phyloP scores from a whole-genome alignment of 148 eudicot species.

The Linanthus parryae region DNA sequence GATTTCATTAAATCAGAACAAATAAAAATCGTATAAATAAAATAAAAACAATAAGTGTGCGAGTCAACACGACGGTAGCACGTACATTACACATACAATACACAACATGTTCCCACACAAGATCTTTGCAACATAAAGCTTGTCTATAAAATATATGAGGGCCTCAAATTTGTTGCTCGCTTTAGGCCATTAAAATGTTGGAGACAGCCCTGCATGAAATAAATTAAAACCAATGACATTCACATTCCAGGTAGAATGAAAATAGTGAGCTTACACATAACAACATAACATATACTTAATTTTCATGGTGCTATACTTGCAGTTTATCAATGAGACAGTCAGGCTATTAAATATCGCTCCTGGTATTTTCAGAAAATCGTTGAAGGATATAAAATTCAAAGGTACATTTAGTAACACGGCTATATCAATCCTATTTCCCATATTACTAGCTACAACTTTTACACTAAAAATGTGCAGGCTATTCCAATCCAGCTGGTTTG shows the following conservation, averaged over 20 bases:
- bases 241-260: conserved; percentile 74
- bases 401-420: conserved; percentile 27
- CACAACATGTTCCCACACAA: too few relatives aligned
- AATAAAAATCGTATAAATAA: too few relatives aligned
- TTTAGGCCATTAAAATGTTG: too few relatives aligned
- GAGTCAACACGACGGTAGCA: too few relatives aligned
- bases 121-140: too few relatives aligned
- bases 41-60: too few relatives aligned
- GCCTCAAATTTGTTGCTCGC: too few relatives aligned
- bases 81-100: too few relatives aligned
- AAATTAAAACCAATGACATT: conserved; percentile 86
- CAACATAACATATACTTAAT: neutral
- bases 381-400: conserved; percentile 53
- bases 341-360: conserved; percentile 91
- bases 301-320: conserved; percentile 18
- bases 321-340: conserved; percentile 92
- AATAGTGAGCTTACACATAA: neutral
- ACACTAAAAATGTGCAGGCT: conserved; percentile 34
- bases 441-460: neutral
- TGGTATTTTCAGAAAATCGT: conserved; percentile 78
- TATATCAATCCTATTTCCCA: neutral
- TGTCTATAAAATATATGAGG: too few relatives aligned
- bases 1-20: too few relatives aligned
- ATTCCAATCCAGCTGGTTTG: conserved; percentile 92
- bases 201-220: conserved; percentile 72